Conservation (phyloP, 2,329 filamentous ascomycete species). For the Didymella sp. region DNA sequence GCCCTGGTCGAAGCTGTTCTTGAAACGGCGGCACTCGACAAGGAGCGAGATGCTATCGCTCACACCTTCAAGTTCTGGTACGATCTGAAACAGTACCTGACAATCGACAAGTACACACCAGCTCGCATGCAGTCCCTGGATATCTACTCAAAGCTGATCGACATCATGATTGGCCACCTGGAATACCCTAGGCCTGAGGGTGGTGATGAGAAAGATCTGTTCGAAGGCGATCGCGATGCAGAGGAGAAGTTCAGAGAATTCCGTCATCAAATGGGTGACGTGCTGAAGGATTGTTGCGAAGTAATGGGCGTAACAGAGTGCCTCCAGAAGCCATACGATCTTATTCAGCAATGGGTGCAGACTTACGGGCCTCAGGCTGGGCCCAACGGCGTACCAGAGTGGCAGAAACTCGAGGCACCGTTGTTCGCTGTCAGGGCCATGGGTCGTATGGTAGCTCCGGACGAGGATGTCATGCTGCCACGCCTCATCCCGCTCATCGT, state of each 20-base stretch:
- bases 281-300: conserved; percentile 94
- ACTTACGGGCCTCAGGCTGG: conserved; percentile 79
- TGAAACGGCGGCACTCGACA: conserved; percentile 88
- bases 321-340: conserved; percentile 82
- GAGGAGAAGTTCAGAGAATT: conserved; percentile 98
- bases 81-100: conserved; percentile 95
- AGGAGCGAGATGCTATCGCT: conserved; percentile 88
- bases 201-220: conserved; percentile 79
- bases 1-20: conserved; percentile 86
- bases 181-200: conserved; percentile 82
- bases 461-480: conserved; percentile 85
- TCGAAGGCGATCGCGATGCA: conserved; percentile 92
- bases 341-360: conserved; percentile 88
- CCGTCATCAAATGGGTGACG: conserved; percentile 95
- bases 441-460: conserved; percentile 91
- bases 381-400: conserved; percentile 80
- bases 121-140: conserved; percentile 79
- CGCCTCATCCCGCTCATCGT: conserved; percentile 93
- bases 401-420: conserved; percentile 95
- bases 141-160: conserved; percentile 86
- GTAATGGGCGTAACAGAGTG: conserved; percentile 94
- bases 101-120: conserved; percentile 85
- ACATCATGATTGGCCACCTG: conserved; percentile 89
- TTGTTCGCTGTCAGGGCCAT: conserved; percentile 95
- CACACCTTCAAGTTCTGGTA: conserved; percentile 99